Conservation (phyloP, 257 asterid genomes). For the Coffea canephora region DNA sequence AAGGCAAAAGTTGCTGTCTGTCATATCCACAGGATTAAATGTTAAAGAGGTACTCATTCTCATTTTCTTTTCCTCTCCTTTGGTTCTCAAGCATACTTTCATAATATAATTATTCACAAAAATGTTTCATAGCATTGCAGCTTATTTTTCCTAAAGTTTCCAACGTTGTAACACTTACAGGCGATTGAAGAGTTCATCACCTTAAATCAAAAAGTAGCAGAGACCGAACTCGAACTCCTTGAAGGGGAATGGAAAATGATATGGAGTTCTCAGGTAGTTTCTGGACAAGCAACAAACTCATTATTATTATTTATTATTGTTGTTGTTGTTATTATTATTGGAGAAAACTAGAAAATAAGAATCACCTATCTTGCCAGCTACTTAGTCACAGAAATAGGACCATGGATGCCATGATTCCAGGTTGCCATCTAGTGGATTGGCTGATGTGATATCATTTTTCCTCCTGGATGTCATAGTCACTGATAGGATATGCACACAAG, state of each 20-base stretch:
- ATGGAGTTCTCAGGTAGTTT: slow-evolving; percentile 90
- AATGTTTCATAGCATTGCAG: neutral
- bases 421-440: neutral
- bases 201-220: slow-evolving; percentile 30
- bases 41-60: slow-evolving; percentile 56
- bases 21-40: slow-evolving; percentile 51
- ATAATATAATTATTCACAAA: neutral
- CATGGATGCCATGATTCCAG: neutral
- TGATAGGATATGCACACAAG: neutral
- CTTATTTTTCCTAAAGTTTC: slow-evolving; percentile 9
- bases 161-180: slow-evolving; percentile 34
- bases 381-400: neutral
- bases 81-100: neutral
- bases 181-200: slow-evolving; percentile 60
- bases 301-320: neutral
- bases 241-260: slow-evolving; percentile 93
- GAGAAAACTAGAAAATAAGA: too few relatives aligned
- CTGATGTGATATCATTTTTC: neutral
- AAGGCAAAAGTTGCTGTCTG: slow-evolving; percentile 68
- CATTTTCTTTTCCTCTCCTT: neutral
- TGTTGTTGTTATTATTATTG: too few relatives aligned
- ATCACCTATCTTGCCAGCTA: too few relatives aligned
- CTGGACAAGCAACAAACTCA: neutral
- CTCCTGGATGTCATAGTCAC: neutral
- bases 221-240: slow-evolving; percentile 54